Base-by-base conservation (phyloP, 306 rosid species). In the Quercus ilex region DNA sequence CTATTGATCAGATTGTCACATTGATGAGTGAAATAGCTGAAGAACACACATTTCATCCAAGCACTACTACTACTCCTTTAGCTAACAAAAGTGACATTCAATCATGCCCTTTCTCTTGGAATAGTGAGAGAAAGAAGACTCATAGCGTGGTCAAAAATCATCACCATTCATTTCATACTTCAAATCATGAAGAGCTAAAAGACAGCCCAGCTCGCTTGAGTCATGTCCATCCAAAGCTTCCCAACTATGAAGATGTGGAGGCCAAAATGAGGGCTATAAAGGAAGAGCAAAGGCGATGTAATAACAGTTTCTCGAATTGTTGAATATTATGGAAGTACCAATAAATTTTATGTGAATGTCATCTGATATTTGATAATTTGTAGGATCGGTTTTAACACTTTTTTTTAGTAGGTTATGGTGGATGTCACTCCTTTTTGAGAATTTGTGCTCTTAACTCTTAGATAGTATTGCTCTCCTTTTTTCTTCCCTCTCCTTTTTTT, bases 141-240 rank as follows among this genome's bases (percentile, higher is more conserved):
- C 14, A 1, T 49, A 49, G 17, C 53, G 1, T 12, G 15, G 53
- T 7, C 2, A 41, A 43, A 38, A 31, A 20, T n/a, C 26, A 20
- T n/a, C 38, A 46, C 11, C 63, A 68, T 67, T 69, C 79, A 26
- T 55, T 68, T 26, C 41, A 58, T 38, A 3, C 55, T 28, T 25
- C 23, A 1, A 21, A 51, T 73, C 57, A 62, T 25, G 78, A 74
- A 52, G 26, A 15, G 25, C 46, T 26, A 4, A 60, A 69, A 8
- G 73, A 69, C 33, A 69, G 23, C 21, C 57, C 23, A 1, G 33
- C 73, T 75, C 58, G 30, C 46, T 21, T 51, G 18, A 79, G 78
- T 52, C 84, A 77, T 77, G 81, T 82, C 71, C 78, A 82, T 30
- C 78, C 82, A 71, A 82, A 77, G 69, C 79, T 77, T 28, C 79